Evolutionary conservation across 331 rosid species (phyloP).

Genomic region (Acacia concinna): DNA sequence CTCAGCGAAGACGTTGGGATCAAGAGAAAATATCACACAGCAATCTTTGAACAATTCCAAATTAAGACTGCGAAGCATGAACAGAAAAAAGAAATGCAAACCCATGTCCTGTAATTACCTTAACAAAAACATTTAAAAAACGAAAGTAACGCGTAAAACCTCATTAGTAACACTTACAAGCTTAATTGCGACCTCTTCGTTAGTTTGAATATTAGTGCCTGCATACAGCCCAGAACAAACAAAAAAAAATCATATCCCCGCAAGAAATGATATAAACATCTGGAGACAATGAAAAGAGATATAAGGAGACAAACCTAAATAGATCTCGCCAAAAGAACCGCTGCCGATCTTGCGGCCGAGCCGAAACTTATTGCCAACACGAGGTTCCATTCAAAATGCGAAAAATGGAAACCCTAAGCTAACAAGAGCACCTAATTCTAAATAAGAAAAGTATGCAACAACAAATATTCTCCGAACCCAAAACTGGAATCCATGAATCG

Average conservation of each 20-base stretch:
- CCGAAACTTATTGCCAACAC: slow-evolving; percentile 91
- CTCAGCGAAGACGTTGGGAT: slow-evolving; percentile 8
- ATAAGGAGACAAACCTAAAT: slow-evolving; percentile 55
- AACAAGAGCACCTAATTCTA: slow-evolving; percentile 36
- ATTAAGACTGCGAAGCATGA: not conserved
- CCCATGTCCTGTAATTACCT: not conserved
- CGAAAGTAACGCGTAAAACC: slow-evolving; percentile 11
- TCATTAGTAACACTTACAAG: slow-evolving; percentile 64
- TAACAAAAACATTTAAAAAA: not conserved
- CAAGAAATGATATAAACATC: not conserved
- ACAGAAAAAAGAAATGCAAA: not conserved
- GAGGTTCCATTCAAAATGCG: slow-evolving; percentile 76
- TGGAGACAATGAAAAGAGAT: not conserved
- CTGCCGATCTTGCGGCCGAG: slow-evolving; percentile 97
- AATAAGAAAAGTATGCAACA: slow-evolving; percentile 9
- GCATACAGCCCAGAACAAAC: slow-evolving; percentile 20
- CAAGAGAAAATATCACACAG: not conserved
- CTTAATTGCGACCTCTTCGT: slow-evolving; percentile 97
- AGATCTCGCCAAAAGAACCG: slow-evolving; percentile 99
- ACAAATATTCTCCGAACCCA: slow-evolving; percentile 30
- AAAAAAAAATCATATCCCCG: not conserved
- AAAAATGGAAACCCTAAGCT: slow-evolving; percentile 44
- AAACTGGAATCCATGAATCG: slow-evolving; percentile 30
- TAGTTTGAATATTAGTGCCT: slow-evolving; percentile 94
- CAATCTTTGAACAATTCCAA: not conserved